Percentiles rank a stretch among this genome's conserved stretches.
These are phyloP conservation scores for Psilocybe cubensis DNA, from an alignment of 768 basidiomycete genomes.

Conservation along the genomic window DNA sequence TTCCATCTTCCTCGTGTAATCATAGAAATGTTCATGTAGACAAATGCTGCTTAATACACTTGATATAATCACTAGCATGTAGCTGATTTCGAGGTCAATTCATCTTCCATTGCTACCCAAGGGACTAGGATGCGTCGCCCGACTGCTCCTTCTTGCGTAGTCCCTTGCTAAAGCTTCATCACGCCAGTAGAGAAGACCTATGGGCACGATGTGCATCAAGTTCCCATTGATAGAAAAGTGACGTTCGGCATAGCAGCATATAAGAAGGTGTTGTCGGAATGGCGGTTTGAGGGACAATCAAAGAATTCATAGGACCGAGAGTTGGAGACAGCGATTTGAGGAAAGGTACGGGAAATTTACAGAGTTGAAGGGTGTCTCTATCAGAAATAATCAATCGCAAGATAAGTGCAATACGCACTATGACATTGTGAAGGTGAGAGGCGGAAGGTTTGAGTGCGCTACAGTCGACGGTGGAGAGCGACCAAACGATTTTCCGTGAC, in stretches of 20 bases:
- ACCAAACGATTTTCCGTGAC: conserved; percentile 21
- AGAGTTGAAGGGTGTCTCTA: background rate
- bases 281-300: background rate
- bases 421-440: conserved; percentile 19
- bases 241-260: conserved; percentile 25
- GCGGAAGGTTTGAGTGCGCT: conserved; percentile 7
- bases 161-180: conserved; percentile 31
- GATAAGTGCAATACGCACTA: conserved; percentile 20
- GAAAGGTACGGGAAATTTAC: background rate
- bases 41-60: no score
- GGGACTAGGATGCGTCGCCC: conserved; percentile 44
- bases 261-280: background rate
- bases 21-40: no score
- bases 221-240: conserved; percentile 42
- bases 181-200: conserved; percentile 46
- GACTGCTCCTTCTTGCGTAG: conserved; percentile 43
- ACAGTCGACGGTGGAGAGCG: conserved; percentile 13
- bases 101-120: no score
- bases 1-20: background rate
- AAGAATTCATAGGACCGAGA: background rate
- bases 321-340: conserved; percentile 3
- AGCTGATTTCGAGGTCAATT: no score
- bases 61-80: no score
- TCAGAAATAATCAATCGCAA: no score
- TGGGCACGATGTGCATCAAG: conserved; percentile 48